Evolutionary conservation across 2,329 filamentous ascomycete genomes (phyloP), one percentile per base, ranked within the genome.

Genomic region (Colletotrichum graminicola): DNA sequence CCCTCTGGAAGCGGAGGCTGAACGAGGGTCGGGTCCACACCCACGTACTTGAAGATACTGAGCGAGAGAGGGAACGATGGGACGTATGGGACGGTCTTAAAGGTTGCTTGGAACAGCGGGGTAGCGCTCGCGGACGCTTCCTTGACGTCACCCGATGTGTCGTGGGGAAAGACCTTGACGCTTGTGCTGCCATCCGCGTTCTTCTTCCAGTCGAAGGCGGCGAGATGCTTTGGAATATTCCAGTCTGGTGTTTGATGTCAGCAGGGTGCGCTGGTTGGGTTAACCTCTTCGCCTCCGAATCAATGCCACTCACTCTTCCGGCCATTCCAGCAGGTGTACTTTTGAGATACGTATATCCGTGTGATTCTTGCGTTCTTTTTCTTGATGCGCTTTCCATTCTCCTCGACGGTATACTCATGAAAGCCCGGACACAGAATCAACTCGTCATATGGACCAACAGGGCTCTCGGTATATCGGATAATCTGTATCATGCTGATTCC

Each of bases 171-270:
- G 39, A 88, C 83, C 49, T 83, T 79, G 69, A 87, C 80, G 10
- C 76, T 78, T 23, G 79, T 80, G 39, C 80, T 78, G 41, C 80
- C 80, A 69, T 82, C 77, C 7, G 79, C 69, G 43, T 79, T 73
- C 23, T 80, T 75, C 18, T 78, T 76, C 81, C 85, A 89, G 18
- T 82, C 80, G 75, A 89, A 89, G 14, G 79, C 79, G 45, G 87
- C 87, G 18, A 88, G 81, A 67, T 88, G 86, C 74, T 89, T 89
- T 16, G 87, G 86, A 39, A 87, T 84, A 74, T 87, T 88, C 86
- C 86, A 89, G 72, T 88, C 85, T 86, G 55, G 18, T 23, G 8
- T 3, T 16, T 12, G 21, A 18, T 56, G 52, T 41, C 10, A 55
- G 34, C 39, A 41, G n/a, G 36, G 29, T 18, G 14, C 29, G 6